Base-by-base conservation (phyloP, 495 filamentous ascomycete genomes). In the Massariosphaeria phaeospora region DNA sequence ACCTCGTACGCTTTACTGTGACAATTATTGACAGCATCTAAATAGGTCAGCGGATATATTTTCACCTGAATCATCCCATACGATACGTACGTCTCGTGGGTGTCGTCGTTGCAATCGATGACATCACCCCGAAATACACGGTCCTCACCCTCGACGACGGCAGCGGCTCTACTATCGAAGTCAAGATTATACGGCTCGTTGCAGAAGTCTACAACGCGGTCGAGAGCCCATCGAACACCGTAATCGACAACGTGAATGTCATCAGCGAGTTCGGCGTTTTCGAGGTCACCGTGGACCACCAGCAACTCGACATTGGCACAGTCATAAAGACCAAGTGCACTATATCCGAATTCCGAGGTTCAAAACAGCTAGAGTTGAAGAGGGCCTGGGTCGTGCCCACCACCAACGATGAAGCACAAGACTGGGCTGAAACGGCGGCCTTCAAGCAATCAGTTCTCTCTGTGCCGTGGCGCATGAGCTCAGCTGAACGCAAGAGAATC, bases 31-130 rank as follows among this genome's bases (percentile, higher is more conserved):
- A 48, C 29, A 25, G 10, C 9, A 38, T 9, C 39, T 35, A 24
- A 26, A 39, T 55, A 91, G 84, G 79, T 47, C 82, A 88, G 67
- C 72, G 82, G 61, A 70, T 91, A 17, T 93, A 80, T 72, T 90
- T 91, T 72, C 75, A 84, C 72, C 65, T 77, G 29, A 96, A 96
- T 73, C 89, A 97, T 69, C 93, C 94, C 0, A 85, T 97, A 54
- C 84, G 83, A 75, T 96, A 82, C 79, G 80, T 93, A 34, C 80
- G 83, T 57, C 61, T 96, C 15, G 77, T 84, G 20, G 93, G 91
- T 11, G 24, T 77, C 11, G 77, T 98, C 17, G 84, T 95, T 41
- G 85, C 86, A 11, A 74, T 89, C 48, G 83, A 88, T 52, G 80
- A 88, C 17, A 77, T 62, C 34, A 52, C 74, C 48, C 66, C 74